Base-by-base conservation (phyloP, 805 yeast genomes). In the Saturnispora hagleri region DNA sequence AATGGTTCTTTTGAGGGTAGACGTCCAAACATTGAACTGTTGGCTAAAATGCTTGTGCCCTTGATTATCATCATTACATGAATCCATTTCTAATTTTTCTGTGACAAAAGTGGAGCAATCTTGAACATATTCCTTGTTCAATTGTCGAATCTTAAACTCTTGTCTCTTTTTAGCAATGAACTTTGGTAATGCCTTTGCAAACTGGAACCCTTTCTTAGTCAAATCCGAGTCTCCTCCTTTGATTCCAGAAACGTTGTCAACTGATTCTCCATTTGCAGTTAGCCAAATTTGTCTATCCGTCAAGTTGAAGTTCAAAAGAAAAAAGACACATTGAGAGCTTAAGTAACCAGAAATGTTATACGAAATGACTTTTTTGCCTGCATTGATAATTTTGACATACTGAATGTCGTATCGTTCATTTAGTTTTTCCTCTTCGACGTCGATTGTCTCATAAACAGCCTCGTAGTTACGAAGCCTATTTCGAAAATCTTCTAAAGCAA, bases 371-470 rank as follows among this genome's bases (percentile, higher is more conserved):
- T 78, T 77, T 59, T 75, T 76, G 26, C 83, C 83, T 5, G 82
- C 84, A 60, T 82, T 78, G 38, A 82, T 73, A 67, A 82, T 79
- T 60, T 82, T 81, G 38, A 82, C 77, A 55, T 79, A 81, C 59
- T 79, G 84, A 55, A 74, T 76, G 47, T 76, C 73, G 35, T 64
- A 63, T 53, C 73, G 73, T 51, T 72, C 77, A 46, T 67, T 67
- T 47, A 79, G 82, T 5, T 52, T 55, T 44, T 68, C 68, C 55
- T 68, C 72, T 24, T 54, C 59, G 46, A 87, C 95, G 57, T 86
- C 95, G 36, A 91, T 84, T 1, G 97, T 85, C 66, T 93, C 90
- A 67, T 91, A 91, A 1, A 91, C 97, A 64, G 76, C 79, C 64
- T 89, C 91, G 65, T 91, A 91, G 63, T 91, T 91, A 36, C 73